Conservation (phyloP, 495 filamentous ascomycete genomes). For the Aspergillus heteromorphus region DNA sequence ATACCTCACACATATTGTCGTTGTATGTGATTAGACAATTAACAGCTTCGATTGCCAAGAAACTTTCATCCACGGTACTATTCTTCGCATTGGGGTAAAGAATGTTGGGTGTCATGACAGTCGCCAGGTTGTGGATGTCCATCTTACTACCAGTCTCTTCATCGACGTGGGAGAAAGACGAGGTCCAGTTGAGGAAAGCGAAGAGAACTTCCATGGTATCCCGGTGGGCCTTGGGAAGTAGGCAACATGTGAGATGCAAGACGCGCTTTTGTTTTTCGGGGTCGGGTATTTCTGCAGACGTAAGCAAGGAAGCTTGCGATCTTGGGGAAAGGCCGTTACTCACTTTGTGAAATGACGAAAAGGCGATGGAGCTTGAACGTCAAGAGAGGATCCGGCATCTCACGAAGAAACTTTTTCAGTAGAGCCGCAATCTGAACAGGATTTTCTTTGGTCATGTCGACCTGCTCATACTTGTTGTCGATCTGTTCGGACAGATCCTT, state of each 20-base stretch:
- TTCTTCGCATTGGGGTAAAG: constrained; percentile 70
- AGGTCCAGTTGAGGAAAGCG: constrained; percentile 94
- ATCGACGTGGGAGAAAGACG: constrained; percentile 94
- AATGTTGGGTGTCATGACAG: constrained; percentile 97
- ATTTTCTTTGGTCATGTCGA: constrained; percentile 76
- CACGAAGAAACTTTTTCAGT: constrained; percentile 90
- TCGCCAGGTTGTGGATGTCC: constrained; percentile 97
- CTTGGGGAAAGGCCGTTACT: constrained; percentile 20
- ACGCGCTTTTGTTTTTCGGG: constrained; percentile 76
- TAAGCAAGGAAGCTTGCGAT: constrained; percentile 19
- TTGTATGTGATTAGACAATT: constrained; percentile 86
- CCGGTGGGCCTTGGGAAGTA: constrained; percentile 86
- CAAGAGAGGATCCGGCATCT: constrained; percentile 90
- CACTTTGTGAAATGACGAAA: constrained; percentile 84
- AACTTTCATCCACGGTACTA: constrained; percentile 71
- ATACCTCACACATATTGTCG: constrained; percentile 92
- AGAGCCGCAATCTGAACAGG: constrained; percentile 93
- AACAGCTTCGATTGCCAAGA: constrained; percentile 88
- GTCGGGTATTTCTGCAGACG: constrained; percentile 67
- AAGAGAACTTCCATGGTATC: constrained; percentile 95
- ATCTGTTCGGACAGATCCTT: constrained; percentile 78
- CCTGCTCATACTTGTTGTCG: constrained; percentile 75
- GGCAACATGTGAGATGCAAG: constrained; percentile 86
- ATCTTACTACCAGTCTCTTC: constrained; percentile 92
- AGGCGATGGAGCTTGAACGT: constrained; percentile 92